Base-by-base conservation (phyloP, 2,329 filamentous ascomycete genomes). In the Talaromyces amestolkiae region DNA sequence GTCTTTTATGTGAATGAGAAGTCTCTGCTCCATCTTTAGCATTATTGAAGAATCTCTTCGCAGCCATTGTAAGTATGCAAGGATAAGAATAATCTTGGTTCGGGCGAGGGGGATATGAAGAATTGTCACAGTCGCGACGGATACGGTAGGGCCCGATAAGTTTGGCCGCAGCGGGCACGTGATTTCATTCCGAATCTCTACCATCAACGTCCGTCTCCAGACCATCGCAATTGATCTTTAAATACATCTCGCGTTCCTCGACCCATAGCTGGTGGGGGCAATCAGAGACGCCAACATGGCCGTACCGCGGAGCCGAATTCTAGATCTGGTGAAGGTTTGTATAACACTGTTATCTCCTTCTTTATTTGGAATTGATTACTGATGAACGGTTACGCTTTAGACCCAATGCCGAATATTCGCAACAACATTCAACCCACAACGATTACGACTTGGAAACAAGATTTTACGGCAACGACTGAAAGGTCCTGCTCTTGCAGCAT, bases 341-440 rank as follows among this genome's bases (percentile, higher is more conserved):
- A 47, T 22, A 17, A n/a, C 13, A 17, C 11, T 3, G 33, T 3
- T 9, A 13, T 24, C 5, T 24, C 33, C 33, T 39, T 11, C 2
- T 58, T 53, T 24, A 19, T 39, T 11, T 45, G n/a, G 35, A 56
- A 31, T 31, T 37, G 22, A 51, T 22, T 31, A 31, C 53, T 56
- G 19, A 56, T 56, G 33, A 17, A 13, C 4, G 53, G 10, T 56
- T 31, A 31, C 27, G 6, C 24, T 58, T 17, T 27, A 97, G 93
- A 86, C 87, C 75, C 93, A 93, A 89, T 97, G 92, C 85, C 87
- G 89, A 77, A 87, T 98, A 81, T 99, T 98, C 84, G 89, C 89
- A 74, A 91, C 91, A 60, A 93, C 89, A 62, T 98, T 89, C 84
- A 99, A 99, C 80, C 95, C 95, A 31, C 85, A 92, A 64, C 83